A percentile compares a stretch with the other conserved stretches of the same genome.
These are phyloP conservation scores for Colletotrichum trifolii DNA, from an alignment of 2,329 filamentous ascomycete species.

Conservation along the genomic window DNA sequence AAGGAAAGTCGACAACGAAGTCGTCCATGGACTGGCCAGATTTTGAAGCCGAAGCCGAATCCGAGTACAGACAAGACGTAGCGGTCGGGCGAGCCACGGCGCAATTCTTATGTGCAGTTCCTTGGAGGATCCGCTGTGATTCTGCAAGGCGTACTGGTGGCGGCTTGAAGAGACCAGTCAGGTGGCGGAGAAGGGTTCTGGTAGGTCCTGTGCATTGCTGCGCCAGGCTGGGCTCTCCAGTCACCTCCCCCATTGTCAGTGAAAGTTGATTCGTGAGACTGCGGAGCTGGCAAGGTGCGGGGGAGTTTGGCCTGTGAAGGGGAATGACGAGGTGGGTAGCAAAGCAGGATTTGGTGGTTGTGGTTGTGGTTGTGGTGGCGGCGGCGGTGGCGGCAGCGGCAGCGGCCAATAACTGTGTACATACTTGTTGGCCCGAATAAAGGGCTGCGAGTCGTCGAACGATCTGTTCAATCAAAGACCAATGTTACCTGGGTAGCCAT, in stretches of 20 bases:
- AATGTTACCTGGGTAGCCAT: neutral
- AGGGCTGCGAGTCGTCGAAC: conserved; percentile 18
- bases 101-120: conserved; percentile 18
- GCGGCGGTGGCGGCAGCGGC: conserved; percentile 3
- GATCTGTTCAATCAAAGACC: too few species aligned
- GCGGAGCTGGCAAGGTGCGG: conserved; percentile 17
- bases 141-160: conserved; percentile 28
- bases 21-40: too few species aligned
- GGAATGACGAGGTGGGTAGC: neutral
- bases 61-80: conserved; percentile 5
- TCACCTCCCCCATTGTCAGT: conserved; percentile 8
- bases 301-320: conserved; percentile 29
- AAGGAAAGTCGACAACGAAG: too few species aligned
- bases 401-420: conserved; percentile 4
- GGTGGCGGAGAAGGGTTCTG: conserved; percentile 14
- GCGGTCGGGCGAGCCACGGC: conserved; percentile 15
- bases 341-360: conserved; percentile 24
- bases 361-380: conserved; percentile 13
- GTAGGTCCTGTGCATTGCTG: conserved; percentile 28
- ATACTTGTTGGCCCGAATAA: neutral
- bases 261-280: conserved; percentile 30
- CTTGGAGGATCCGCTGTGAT: conserved; percentile 20
- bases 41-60: neutral
- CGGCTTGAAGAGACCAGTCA: conserved; percentile 24
- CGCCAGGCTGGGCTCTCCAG: conserved; percentile 21